Conservation (phyloP, 2,329 filamentous ascomycete genomes). For the Epichloe glyceriae region DNA sequence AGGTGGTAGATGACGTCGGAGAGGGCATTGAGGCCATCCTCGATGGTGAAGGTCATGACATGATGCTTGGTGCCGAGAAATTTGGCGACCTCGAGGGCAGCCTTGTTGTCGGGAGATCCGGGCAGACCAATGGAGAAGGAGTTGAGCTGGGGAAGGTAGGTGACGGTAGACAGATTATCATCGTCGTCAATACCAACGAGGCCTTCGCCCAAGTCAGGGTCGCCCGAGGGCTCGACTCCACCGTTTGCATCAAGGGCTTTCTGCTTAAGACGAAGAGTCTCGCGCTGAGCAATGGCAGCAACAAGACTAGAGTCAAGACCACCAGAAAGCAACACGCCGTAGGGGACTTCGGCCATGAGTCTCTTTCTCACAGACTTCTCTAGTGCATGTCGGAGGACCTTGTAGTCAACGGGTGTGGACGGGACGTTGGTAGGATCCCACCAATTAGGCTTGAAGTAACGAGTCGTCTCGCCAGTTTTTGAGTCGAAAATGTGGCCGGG, state of each 20-base stretch:
- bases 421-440: slow-evolving; percentile 75
- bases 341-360: slow-evolving; percentile 97
- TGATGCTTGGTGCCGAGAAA: slow-evolving; percentile 98
- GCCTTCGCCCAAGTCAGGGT: slow-evolving; percentile 50
- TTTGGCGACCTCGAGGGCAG: slow-evolving; percentile 83
- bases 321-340: slow-evolving; percentile 88
- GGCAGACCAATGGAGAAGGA: slow-evolving; percentile 97
- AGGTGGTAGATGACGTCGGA: slow-evolving; percentile 97
- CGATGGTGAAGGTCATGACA: slow-evolving; percentile 94
- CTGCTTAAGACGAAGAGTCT: slow-evolving; percentile 67
- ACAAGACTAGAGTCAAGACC: slow-evolving; percentile 93
- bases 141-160: slow-evolving; percentile 88
- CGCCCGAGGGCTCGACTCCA: slow-evolving; percentile 28
- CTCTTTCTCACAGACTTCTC: slow-evolving; percentile 91
- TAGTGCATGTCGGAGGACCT: slow-evolving; percentile 64
- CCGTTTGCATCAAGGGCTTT: slow-evolving; percentile 39
- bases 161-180: slow-evolving; percentile 77
- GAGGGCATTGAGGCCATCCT: slow-evolving; percentile 92
- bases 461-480: slow-evolving; percentile 67
- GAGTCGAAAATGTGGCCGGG: slow-evolving; percentile 92
- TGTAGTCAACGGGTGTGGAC: slow-evolving; percentile 69
- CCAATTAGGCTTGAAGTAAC: slow-evolving; percentile 90
- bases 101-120: slow-evolving; percentile 81
- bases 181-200: slow-evolving; percentile 92
- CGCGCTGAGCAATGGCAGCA: slow-evolving; percentile 87